Base-by-base conservation (phyloP, 2,329 filamentous ascomycete species). In the Pseudogymnoascus sp. region DNA sequence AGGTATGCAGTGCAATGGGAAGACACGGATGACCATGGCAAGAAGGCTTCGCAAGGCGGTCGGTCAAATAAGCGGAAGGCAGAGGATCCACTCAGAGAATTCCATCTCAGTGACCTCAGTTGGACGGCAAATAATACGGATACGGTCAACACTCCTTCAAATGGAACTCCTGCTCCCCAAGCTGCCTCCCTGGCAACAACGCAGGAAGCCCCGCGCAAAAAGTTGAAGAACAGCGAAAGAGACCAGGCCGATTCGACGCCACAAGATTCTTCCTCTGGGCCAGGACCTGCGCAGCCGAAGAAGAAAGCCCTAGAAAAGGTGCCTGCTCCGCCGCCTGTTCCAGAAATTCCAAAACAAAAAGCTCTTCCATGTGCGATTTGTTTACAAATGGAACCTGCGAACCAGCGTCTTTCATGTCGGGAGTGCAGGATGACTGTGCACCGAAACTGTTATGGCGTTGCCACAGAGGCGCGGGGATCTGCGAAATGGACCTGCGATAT, bases 1-100 rank as follows among this genome's bases (percentile, higher is more conserved):
- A 90, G 93, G 65, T 99, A 99, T 73, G 93, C 88, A 14, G 91
- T 99, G 64, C 90, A 95, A 66, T 99, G 91, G 86, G 94, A 97
- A 73, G 90, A 96, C 66, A 82, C 91, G 12, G 94, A 97, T 41
- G 93, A 97, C 68, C 83, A 96, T 37, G 84, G 87, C 38, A 96
- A 92, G 76, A 96, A 96, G 76, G 86, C 95, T 41, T 84, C 87
- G 1, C 85, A 88, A 65, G 90, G 91, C 43, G 89, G 89, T 50
- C 87, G 90, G 67, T 88, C 89, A 4, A 92, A 87, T 85, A 95
- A 94, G 76, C 85, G 90, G 62, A 90, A 89, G 71, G 87, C 96
- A 62, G 94, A 99, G 65, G 93, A 97, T 72, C 94, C 97, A 71
- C 78, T 97, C 12, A 61, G 59, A 28, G 59, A 60, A 37, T 60